Base-by-base conservation (phyloP, 768 basidiomycete species). In the Flagelloscypha sp. region DNA sequence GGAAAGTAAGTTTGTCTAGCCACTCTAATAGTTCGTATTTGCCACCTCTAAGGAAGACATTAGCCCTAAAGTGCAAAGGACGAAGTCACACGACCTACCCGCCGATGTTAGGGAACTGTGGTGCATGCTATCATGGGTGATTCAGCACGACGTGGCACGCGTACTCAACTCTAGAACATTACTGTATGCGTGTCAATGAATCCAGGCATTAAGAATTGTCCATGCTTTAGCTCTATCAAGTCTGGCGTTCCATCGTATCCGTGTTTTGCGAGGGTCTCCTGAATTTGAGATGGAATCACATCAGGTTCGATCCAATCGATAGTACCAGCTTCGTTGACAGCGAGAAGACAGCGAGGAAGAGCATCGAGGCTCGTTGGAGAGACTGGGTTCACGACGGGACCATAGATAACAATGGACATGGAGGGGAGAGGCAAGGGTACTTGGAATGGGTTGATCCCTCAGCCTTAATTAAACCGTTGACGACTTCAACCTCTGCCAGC, bases 101-200 rank as follows among this genome's bases (percentile, higher is more conserved):
- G 38, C 79, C 82, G 27, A 77, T 61, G 48, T 81, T 85, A 9
- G 82, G 79, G 38, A 79, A 71, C 51, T 93, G 87, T 0, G 84
- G 79, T 7, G 84, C 85, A 61, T 88, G 84, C 82, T 84, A 48
- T 9, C 25, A 24, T 30, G 24, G 9, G 22, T 18, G 29, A 35
- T 17, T 40, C 41, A 40, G 34, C 1, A 15, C 9, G 30, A 33
- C 35, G 6, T 15, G 19, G 10, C 18, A 22, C 19, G 22, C 17
- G 17, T 35, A 21, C 31, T 15, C 27, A 15, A 27, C 27, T 15
- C 2, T 24, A 27, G 7, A 21, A 55, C 81, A n/a, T 52, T 51
- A 90, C 90, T 22, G 83, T 86, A 58, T 94, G 90, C 20, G 90
- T 94, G 64, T 95, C 92, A 36, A 93, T 63, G 54, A 94, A 76